phyloP scores from a whole-genome alignment of 805 yeast species.

The Zygoascus tannicola region DNA sequence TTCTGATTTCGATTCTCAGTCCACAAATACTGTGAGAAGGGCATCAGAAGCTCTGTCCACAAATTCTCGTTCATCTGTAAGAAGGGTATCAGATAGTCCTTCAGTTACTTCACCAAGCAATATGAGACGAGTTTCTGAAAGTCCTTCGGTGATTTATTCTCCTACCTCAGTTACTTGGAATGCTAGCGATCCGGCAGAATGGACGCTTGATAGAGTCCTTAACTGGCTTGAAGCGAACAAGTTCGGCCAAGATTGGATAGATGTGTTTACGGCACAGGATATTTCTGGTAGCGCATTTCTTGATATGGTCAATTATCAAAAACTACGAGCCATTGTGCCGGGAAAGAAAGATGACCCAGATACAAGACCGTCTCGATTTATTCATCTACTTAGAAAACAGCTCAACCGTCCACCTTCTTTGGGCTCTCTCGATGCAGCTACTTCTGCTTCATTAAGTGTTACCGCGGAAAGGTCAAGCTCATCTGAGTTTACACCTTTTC shows the following conservation, averaged over 20 bases:
- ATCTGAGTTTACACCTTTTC: too few species aligned
- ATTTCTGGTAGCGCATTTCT: constrained; percentile 57
- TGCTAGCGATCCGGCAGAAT: constrained; percentile 46
- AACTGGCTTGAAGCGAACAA: constrained; percentile 60
- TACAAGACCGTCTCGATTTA: constrained; percentile 49
- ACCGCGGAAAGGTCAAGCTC: too few species aligned
- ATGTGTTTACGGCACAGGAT: constrained; percentile 46
- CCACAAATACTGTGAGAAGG: neutral
- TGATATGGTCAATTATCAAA: constrained; percentile 57
- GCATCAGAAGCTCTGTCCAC: neutral
- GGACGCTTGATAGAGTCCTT: constrained; percentile 63
- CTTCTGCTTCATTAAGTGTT: too few species aligned
- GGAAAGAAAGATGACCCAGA: constrained; percentile 27
- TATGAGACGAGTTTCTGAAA: neutral
- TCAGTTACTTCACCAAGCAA: neutral
- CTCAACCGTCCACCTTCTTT: constrained; percentile 13
- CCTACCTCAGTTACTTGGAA: constrained; percentile 35
- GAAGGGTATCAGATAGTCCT: neutral
- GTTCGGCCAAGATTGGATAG: constrained; percentile 69
- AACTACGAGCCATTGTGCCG: constrained; percentile 36
- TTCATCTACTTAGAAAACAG: constrained; percentile 43
- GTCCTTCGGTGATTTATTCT: constrained; percentile 5
- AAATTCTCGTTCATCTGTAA: neutral
- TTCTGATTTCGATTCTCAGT: neutral
- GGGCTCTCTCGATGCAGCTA: neutral